These are phyloP conservation scores for Phytophthora idaei DNA, from an alignment of 352 stramenopile genomes.

Conservation along the genomic window DNA sequence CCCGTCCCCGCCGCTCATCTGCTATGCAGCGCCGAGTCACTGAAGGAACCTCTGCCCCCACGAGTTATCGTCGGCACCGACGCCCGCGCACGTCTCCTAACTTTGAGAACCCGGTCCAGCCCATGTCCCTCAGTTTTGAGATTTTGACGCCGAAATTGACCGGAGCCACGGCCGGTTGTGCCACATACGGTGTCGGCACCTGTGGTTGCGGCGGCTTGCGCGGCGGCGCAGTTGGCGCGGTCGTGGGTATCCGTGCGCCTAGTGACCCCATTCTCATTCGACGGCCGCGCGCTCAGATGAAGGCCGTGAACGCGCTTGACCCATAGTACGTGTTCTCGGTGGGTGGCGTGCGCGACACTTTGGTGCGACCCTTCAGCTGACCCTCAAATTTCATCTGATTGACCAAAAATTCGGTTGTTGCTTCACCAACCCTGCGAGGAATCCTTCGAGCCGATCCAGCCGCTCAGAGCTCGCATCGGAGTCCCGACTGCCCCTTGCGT, in stretches of 20 bases:
- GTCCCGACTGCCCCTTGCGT: slow-evolving; percentile 7
- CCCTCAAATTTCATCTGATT: neutral
- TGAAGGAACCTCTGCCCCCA: neutral
- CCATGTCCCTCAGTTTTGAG: slow-evolving; percentile 8
- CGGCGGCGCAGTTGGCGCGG: neutral
- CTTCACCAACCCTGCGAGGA: slow-evolving; percentile 12
- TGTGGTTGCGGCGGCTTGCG: neutral
- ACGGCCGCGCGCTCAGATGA: neutral
- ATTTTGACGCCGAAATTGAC: slow-evolving; percentile 4
- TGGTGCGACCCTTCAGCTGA: neutral
- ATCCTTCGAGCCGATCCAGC: slow-evolving; percentile 1
- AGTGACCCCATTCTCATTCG: neutral
- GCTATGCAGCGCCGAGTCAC: no score
- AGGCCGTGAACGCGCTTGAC: neutral
- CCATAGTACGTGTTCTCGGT: neutral
- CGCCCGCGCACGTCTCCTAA: slow-evolving; percentile 7
- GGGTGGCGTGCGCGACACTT: neutral
- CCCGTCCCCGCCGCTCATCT: no score
- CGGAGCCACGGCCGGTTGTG: neutral
- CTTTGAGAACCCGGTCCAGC: slow-evolving; percentile 4
- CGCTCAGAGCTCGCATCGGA: slow-evolving; percentile 12
- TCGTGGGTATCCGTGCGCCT: neutral
- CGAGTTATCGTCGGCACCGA: slow-evolving; percentile 14
- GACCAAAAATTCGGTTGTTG: neutral
- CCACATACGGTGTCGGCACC: neutral